Evolutionary conservation across 139 green algal species (phyloP), one percentile per base, ranked within the genome.

Genomic region (Auxenochlorella protothecoides): DNA sequence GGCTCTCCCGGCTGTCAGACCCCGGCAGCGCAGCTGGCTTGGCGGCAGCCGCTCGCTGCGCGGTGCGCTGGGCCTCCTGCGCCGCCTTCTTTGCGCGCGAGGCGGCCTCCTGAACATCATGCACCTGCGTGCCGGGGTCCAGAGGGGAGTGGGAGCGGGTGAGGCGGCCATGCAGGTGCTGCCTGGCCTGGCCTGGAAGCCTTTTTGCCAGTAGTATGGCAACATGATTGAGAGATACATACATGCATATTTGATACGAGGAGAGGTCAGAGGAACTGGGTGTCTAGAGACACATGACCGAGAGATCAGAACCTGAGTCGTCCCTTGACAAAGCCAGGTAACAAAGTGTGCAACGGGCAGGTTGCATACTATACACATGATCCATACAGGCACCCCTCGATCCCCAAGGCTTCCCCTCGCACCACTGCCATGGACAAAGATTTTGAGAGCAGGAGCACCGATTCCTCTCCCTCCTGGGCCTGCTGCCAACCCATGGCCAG

Each of bases 101-200:
- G 66, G 68, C 75, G 75, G 80, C 73, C 54, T 85, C 80, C 51
- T 83, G 79, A 68, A 85, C 78, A 13, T 68, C 13, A 52, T 74
- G 74, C 70, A 80, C 78, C 74, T 82, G 74, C 13, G 61, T 6
- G 27, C 16, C n/a, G 51, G 14, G 55, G 13, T 6, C 44, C 12
- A 53, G n/a, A 4, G 54, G 70, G 1, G 14, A 13, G 59, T 7
- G 53, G 5, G 53, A 11, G 59, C 1, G 15, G 59, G 2, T 51
- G 12, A 61, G 11, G 15, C 53, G 56, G 10, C 11, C 59, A 67
- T 51, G 5, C 15, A n/a, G 27, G 27, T 44, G 27, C 27, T 44
- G 27, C 27, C 27, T 44, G 27, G 27, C 27, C 27, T 44, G 27
- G 27, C 27, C 27, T 44, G 27, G 27, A 44, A 44, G 27, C 27